Evolutionary conservation across 306 rosid species (phyloP).

Genomic region (Begonia loranthoides): DNA sequence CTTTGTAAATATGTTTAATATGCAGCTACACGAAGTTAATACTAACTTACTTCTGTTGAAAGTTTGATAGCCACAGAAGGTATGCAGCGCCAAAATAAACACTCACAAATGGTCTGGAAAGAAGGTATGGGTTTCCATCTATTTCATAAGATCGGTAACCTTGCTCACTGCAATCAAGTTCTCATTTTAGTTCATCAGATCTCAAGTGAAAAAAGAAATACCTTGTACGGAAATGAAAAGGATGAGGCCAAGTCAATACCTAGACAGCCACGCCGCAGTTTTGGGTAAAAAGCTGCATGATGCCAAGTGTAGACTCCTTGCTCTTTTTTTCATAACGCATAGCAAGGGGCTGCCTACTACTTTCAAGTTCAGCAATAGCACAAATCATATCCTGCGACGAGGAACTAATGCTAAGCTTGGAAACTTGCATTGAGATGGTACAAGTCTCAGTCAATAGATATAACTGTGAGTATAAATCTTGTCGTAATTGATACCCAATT

Average conservation of each 20-base stretch:
- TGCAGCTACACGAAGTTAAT: neutral
- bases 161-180: slow-evolving; percentile 40
- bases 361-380: slow-evolving; percentile 76
- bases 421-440: slow-evolving; percentile 1
- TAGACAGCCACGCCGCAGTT: slow-evolving; percentile 39
- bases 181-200: slow-evolving; percentile 11
- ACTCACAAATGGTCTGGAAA: slow-evolving; percentile 51
- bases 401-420: slow-evolving; percentile 3
- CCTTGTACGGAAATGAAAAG: slow-evolving; percentile 1
- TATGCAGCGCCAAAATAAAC: slow-evolving; percentile 74
- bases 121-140: slow-evolving; percentile 22
- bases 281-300: slow-evolving; percentile 62
- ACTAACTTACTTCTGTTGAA: slow-evolving; percentile 47
- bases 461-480: too few relatives aligned
- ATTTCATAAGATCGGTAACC: slow-evolving; percentile 32
- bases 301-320: slow-evolving; percentile 43
- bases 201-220: slow-evolving; percentile 3
- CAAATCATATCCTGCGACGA: slow-evolving; percentile 57
- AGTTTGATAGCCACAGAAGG: slow-evolving; percentile 55
- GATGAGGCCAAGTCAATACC: slow-evolving; percentile 26
- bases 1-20: neutral
- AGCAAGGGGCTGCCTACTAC: slow-evolving; percentile 66
- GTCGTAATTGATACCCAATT: too few relatives aligned
- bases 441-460: too few relatives aligned
- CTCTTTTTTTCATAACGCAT: slow-evolving; percentile 20